Evolutionary conservation across 352 stramenopile species (phyloP).

Genomic region (Lagenidium sp.): DNA sequence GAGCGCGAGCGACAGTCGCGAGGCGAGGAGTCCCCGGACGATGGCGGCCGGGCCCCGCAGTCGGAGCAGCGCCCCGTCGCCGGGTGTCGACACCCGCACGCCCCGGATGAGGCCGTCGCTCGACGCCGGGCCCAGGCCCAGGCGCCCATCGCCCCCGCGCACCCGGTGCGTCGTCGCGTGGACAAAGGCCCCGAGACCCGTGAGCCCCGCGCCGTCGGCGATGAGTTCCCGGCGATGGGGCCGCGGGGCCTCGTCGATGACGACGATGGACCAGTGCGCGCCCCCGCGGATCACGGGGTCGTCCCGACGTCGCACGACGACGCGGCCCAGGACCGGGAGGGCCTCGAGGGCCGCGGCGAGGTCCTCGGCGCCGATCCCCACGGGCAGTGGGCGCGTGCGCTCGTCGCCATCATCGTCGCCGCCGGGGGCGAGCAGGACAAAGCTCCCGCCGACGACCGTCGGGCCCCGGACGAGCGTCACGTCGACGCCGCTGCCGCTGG

Average conservation of each 20-base stretch:
- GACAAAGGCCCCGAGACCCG: conserved; percentile 11
- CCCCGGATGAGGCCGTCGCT: too few species aligned
- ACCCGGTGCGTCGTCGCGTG: not conserved
- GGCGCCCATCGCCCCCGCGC: too few species aligned
- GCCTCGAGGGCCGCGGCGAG: conserved; percentile 4
- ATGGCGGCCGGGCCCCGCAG: too few species aligned
- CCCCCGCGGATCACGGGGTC: not conserved
- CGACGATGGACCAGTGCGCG: too few species aligned
- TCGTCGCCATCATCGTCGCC: too few species aligned
- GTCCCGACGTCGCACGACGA: conserved; percentile 9
- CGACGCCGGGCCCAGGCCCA: too few species aligned
- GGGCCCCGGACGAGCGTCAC: not conserved
- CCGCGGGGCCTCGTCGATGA: not conserved
- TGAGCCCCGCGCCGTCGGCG: conserved; percentile 7
- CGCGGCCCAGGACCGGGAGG: conserved; percentile 6
- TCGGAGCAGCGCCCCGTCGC: too few species aligned
- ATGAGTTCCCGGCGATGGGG: not conserved
- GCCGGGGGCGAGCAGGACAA: too few species aligned
- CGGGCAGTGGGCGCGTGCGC: conserved; percentile 1
- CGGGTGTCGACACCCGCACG: too few species aligned
- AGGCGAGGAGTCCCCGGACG: too few species aligned
- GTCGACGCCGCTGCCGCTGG: conserved; percentile 1
- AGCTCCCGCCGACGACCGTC: conserved; percentile 6
- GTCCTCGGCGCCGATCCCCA: not conserved
- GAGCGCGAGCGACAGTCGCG: too few species aligned